These are phyloP conservation scores for Kregervanrija fluxuum DNA, from an alignment of 805 yeast genomes.

Conservation along the genomic window DNA sequence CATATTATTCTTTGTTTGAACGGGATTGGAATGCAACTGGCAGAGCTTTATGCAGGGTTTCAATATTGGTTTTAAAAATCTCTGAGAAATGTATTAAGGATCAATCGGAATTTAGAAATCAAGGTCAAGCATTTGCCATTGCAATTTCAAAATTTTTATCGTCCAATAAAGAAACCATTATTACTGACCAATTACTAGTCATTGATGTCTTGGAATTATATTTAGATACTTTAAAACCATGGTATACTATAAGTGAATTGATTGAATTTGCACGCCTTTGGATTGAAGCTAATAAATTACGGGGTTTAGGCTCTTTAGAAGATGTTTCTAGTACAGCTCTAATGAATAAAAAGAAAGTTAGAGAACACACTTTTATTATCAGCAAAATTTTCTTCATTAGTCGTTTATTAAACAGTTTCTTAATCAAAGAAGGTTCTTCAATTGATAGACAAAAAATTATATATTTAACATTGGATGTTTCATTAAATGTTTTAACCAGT, in stretches of 20 bases:
- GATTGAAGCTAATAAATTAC: conserved; percentile 46
- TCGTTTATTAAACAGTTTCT: conserved; percentile 39
- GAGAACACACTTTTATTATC: conserved; percentile 48
- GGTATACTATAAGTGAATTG: conserved; percentile 33
- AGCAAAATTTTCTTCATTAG: conserved; percentile 56
- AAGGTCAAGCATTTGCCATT: conserved; percentile 26
- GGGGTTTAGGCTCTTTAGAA: conserved; percentile 44
- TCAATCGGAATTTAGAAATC: conserved; percentile 7
- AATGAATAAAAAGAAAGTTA: conserved; percentile 31
- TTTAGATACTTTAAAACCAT: conserved; percentile 34
- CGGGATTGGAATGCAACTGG: conserved; percentile 57
- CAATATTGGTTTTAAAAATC: conserved; percentile 42
- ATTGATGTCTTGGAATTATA: conserved; percentile 55
- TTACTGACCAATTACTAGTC: conserved; percentile 57
- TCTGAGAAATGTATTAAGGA: conserved; percentile 20
- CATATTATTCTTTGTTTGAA: conserved; percentile 40
- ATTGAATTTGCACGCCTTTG: conserved; percentile 37
- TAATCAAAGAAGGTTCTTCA: conserved; percentile 20
- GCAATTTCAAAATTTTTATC: conserved; percentile 38
- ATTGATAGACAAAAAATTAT: conserved; percentile 18
- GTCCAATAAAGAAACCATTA: conserved; percentile 37
- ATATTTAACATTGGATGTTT: conserved; percentile 45
- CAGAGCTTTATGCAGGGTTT: conserved; percentile 55
- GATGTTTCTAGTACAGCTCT: conserved; percentile 22
- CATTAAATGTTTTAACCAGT: conserved; percentile 48